Evolutionary conservation across 495 filamentous ascomycete species (phyloP), one percentile per base, ranked within the genome.

Genomic region (Aspergillus sparsus): DNA sequence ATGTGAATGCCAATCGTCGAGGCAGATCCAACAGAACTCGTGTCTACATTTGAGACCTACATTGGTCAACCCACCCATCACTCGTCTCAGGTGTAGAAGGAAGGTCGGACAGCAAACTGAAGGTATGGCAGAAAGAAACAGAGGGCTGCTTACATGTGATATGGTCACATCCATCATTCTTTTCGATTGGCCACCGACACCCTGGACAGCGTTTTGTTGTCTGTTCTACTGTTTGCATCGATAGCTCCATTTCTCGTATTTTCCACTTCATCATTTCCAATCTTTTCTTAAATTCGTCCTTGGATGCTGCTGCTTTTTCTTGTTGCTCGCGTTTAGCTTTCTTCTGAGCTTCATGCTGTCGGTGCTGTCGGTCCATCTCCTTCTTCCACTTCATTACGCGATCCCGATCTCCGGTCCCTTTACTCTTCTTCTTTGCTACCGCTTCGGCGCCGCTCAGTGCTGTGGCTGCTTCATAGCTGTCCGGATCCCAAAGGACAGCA

Each of bases 101-200:
- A 44, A 7, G 37, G 32, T 11, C 37, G 1, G 27, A 41, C 3
- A 33, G 55, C 2, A 2, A 21, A 7, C 5, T 5, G 34, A 12
- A 31, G 21, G 34, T 18, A 37, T 35, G 27, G 9, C 36, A 46
- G 11, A 47, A 16, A 6, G 27, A 27, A 49, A 36, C 7, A 45
- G 15, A 9, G 12, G 35, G 18, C 16, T 5, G 47, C 60, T 62
- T 10, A 62, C 60, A 62, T 1, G 53, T 62, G 53, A 62, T 62
- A 57, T 62, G 60, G 18, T 62, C 60, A 34, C 60, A 62, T 6
- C 60, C 60, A 4, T 51, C 53, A 21, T 62, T 62, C 36, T 57
- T 62, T 41, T 62, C 53, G 57, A 62, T 62, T 12, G 60, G 60
- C 60, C 60, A 62, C 36, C 16, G 46, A 44, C 60, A 62, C 13